These are phyloP conservation scores for Hyphopichia fennica DNA, from an alignment of 1,139 yeast genomes.

Conservation along the genomic window DNA sequence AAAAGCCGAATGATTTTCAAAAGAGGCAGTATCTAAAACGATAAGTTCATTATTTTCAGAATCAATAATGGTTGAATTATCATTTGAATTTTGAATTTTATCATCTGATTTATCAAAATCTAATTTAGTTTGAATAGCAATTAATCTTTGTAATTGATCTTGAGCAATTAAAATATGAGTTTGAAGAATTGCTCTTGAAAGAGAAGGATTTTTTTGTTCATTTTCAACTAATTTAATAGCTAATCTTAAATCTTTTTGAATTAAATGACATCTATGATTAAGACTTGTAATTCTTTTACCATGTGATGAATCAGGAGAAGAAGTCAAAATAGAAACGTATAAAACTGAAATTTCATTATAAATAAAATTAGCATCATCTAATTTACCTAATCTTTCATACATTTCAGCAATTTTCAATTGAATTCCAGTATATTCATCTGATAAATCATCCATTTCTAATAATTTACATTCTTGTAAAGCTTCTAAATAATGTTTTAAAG, in stretches of 20 bases:
- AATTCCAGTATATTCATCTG: conserved; percentile 64
- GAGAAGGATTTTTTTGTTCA: conserved; percentile 51
- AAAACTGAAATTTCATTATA: conserved; percentile 68
- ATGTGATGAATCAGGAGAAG: conserved; percentile 22
- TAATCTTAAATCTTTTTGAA: conserved; percentile 71
- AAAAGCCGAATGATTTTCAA: conserved; percentile 36
- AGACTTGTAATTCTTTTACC: conserved; percentile 21
- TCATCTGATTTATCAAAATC: background rate
- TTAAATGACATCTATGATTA: conserved; percentile 52
- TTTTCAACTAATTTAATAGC: conserved; percentile 67
- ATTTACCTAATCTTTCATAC: conserved; percentile 66
- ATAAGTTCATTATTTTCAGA: background rate
- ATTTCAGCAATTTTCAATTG: conserved; percentile 85
- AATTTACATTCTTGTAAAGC: conserved; percentile 47
- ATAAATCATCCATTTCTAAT: conserved; percentile 49
- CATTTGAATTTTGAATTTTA: background rate
- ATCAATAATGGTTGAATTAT: background rate
- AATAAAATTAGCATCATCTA: conserved; percentile 61
- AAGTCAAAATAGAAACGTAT: conserved; percentile 58
- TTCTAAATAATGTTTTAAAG: conserved; percentile 66
- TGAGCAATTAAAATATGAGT: conserved; percentile 69
- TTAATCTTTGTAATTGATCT: conserved; percentile 42
- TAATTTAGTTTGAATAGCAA: background rate
- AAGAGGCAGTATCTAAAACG: background rate
- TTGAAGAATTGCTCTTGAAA: conserved; percentile 56